Percentiles rank a stretch among this genome's conserved stretches.
Evolutionary conservation across 176 grass and related monocot genomes (phyloP).

Genomic region (Stipa capillata): DNA sequence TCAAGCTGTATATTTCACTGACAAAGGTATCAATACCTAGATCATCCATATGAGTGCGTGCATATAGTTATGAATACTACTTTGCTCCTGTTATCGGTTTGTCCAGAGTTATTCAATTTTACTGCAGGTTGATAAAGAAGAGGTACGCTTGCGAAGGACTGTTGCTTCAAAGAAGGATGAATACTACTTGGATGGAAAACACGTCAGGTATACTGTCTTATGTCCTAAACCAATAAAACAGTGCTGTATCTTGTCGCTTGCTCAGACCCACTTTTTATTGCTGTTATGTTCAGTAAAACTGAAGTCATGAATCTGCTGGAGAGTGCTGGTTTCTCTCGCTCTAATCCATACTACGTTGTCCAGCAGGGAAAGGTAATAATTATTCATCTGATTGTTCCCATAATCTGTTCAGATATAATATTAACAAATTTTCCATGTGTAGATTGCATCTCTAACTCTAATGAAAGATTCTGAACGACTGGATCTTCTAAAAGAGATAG

Average conservation of each 20-base stretch:
- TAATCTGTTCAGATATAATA: constrained; percentile 1
- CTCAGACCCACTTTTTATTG: not conserved
- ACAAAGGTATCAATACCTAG: not conserved
- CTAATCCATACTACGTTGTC: constrained; percentile 95
- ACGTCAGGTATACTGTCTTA: constrained; percentile 56
- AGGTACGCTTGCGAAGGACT: constrained; percentile 75
- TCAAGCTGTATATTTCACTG: not conserved
- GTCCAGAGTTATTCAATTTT: not conserved
- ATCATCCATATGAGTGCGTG: not conserved
- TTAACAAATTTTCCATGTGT: constrained; percentile 8
- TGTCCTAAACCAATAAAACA: not conserved
- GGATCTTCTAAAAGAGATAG: constrained; percentile 99
- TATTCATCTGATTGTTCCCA: not conserved
- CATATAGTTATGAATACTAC: not conserved
- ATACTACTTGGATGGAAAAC: constrained; percentile 84
- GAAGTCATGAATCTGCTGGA: constrained; percentile 98
- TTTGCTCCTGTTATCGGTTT: too few relatives aligned
- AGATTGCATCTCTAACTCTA: constrained; percentile 96
- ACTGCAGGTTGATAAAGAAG: constrained; percentile 85
- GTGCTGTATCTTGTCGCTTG: not conserved
- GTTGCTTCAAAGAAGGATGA: constrained; percentile 93
- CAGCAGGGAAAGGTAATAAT: constrained; percentile 77
- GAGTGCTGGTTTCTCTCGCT: constrained; percentile 93
- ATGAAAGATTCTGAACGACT: constrained; percentile 98
- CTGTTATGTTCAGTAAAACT: constrained; percentile 61